A percentile compares a stretch with the other conserved stretches of the same genome.
These are phyloP conservation scores for Trypanosoma theileri DNA, from an alignment of 208 protist species.

Conservation along the genomic window DNA sequence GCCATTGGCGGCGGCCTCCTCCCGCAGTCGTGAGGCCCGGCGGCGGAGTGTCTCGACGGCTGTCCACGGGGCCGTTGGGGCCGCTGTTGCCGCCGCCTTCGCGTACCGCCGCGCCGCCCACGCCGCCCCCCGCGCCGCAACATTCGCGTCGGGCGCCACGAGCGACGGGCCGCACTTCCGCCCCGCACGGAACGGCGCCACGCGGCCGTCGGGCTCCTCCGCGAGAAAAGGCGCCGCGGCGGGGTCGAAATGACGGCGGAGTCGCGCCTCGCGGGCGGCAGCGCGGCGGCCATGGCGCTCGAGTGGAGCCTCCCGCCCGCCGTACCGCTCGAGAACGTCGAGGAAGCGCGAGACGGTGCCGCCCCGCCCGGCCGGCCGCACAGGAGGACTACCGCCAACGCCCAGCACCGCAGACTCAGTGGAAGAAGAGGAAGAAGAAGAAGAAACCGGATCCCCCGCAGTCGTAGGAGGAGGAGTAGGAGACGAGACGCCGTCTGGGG, in stretches of 20 bases:
- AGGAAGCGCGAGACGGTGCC: slow-evolving; percentile 64
- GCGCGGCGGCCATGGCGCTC: neutral
- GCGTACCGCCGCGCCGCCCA: slow-evolving; percentile 67
- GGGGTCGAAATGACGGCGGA: too few species aligned
- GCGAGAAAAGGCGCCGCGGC: slow-evolving; percentile 35
- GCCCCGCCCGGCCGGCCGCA: too few species aligned
- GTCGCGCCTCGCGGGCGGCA: too few species aligned
- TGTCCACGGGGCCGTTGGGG: slow-evolving; percentile 65
- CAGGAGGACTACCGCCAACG: neutral
- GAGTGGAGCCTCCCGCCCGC: slow-evolving; percentile 15
- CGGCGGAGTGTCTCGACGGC: slow-evolving; percentile 44
- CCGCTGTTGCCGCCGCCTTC: slow-evolving; percentile 40
- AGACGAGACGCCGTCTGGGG: too few species aligned
- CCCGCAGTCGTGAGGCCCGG: slow-evolving; percentile 38
- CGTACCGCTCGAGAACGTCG: slow-evolving; percentile 46
- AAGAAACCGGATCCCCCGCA: neutral
- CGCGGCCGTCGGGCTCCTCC: slow-evolving; percentile 60
- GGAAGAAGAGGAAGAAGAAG: neutral
- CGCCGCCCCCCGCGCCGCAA: slow-evolving; percentile 43
- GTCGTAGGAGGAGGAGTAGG: neutral
- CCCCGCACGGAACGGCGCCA: slow-evolving; percentile 60
- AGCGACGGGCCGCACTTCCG: slow-evolving; percentile 60
- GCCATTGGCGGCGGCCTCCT: slow-evolving; percentile 42
- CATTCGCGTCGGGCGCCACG: slow-evolving; percentile 16
- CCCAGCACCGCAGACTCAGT: slow-evolving; percentile 5